These are phyloP conservation scores for Pleurotus djamor DNA, from an alignment of 768 basidiomycete genomes.

Conservation along the genomic window DNA sequence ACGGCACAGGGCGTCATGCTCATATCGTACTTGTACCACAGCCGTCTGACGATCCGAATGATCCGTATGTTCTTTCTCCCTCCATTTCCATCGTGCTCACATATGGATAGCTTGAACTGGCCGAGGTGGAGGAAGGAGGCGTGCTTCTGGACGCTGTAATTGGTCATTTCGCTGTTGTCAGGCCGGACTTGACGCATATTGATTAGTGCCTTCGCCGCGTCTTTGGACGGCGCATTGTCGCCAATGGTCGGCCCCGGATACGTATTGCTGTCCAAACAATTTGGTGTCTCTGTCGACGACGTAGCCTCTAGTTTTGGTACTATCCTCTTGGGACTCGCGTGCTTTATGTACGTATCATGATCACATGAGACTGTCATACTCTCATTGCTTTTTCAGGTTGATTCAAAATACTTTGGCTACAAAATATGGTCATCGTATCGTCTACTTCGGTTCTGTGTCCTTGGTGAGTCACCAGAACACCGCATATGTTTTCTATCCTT, in stretches of 20 bases:
- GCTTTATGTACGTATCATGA: slow-evolving; percentile 31
- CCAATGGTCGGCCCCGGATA: slow-evolving; percentile 43
- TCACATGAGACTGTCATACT: neutral
- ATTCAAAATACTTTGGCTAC: slow-evolving; percentile 35
- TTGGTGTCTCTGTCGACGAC: slow-evolving; percentile 37
- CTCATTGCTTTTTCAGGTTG: slow-evolving; percentile 20
- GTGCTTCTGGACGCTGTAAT: slow-evolving; percentile 42
- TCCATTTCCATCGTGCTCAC: neutral
- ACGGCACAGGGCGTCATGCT: slow-evolving; percentile 31
- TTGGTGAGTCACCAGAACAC: slow-evolving; percentile 22
- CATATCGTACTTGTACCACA: slow-evolving; percentile 41
- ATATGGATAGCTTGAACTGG: slow-evolving; percentile 32
- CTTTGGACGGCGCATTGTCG: slow-evolving; percentile 38
- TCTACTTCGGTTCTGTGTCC: slow-evolving; percentile 36
- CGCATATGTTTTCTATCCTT: too few species aligned
- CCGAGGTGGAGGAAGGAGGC: slow-evolving; percentile 43
- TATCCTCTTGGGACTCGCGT: slow-evolving; percentile 37
- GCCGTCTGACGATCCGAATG: slow-evolving; percentile 39
- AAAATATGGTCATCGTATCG: slow-evolving; percentile 44
- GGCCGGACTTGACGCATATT: neutral
- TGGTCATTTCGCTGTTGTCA: neutral
- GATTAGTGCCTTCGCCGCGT: slow-evolving; percentile 34
- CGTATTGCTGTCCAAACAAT: slow-evolving; percentile 35
- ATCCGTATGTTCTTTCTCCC: slow-evolving; percentile 28
- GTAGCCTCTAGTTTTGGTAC: slow-evolving; percentile 39